Evolutionary conservation across 371 early-diverging fungal genomes (phyloP).

Genomic region (Encephalitozoon hellem): DNA sequence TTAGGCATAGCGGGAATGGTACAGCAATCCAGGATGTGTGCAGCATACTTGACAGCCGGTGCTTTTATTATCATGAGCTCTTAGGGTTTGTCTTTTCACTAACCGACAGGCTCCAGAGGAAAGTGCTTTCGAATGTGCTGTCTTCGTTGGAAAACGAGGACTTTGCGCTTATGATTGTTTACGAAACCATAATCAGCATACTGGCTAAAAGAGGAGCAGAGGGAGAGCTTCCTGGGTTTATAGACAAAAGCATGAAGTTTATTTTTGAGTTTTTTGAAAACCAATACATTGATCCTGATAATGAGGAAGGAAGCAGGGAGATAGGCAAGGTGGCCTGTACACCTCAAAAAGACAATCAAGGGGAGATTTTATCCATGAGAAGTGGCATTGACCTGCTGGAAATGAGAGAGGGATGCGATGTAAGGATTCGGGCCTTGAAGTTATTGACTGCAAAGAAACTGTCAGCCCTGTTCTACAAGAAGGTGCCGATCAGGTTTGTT

Average conservation of each 20-base stretch:
- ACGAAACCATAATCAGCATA: not conserved
- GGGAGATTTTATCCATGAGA: not conserved
- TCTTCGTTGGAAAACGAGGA: not conserved
- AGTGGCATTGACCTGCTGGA: not conserved
- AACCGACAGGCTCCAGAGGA: not conserved
- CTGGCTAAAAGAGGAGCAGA: not conserved
- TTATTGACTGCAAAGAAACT: not conserved
- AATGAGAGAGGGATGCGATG: not conserved
- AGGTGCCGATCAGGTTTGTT: not conserved
- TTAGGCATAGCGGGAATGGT: not conserved
- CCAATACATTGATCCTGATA: not conserved
- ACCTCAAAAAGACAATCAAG: not conserved
- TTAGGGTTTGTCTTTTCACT: slow-evolving; percentile 9
- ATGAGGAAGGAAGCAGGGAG: not conserved
- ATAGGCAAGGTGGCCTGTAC: not conserved
- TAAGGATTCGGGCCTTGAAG: not conserved
- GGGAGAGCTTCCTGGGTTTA: not conserved
- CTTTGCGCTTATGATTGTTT: slow-evolving; percentile 1
- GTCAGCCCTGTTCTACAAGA: not conserved
- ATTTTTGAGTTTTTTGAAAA: slow-evolving; percentile 11
- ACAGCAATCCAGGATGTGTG: not conserved
- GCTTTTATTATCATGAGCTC: slow-evolving; percentile 12
- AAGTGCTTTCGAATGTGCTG: not conserved
- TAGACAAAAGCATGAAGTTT: slow-evolving; percentile 1
- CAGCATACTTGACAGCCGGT: not conserved